Evolutionary conservation across 768 basidiomycete species (phyloP).

Genomic region (Tricholoma saponaceum): DNA sequence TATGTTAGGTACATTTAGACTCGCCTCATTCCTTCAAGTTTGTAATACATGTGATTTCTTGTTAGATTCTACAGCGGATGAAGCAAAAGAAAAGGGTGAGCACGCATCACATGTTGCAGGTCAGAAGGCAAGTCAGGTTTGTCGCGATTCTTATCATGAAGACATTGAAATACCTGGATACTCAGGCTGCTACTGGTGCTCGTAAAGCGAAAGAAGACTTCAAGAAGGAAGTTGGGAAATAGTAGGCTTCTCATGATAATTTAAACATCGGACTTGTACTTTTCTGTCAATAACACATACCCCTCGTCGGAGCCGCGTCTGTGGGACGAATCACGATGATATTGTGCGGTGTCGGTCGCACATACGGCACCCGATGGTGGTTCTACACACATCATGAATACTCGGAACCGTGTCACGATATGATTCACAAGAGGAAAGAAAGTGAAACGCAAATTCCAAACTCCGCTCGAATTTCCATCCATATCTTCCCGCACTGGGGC

Average conservation of each 20-base stretch:
- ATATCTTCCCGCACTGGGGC: slow-evolving; percentile 7
- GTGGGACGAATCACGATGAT: no score
- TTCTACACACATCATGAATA: no score
- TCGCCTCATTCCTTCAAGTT: neutral
- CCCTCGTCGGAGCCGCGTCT: neutral
- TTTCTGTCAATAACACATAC: neutral
- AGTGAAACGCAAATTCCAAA: slow-evolving; percentile 7
- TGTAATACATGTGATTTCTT: neutral
- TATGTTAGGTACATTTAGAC: slow-evolving; percentile 30
- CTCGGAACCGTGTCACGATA: neutral
- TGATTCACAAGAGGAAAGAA: neutral
- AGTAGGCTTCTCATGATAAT: neutral
- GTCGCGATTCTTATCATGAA: neutral
- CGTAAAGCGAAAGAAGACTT: slow-evolving; percentile 32
- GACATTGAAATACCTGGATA: neutral
- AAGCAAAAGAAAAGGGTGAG: slow-evolving; percentile 33
- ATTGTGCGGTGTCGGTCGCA: no score
- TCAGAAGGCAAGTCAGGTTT: slow-evolving; percentile 38
- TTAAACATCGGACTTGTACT: neutral
- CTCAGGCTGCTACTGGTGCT: slow-evolving; percentile 29
- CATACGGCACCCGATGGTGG: neutral
- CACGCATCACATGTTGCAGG: slow-evolving; percentile 26
- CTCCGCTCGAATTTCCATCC: slow-evolving; percentile 14
- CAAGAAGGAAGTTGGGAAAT: slow-evolving; percentile 26
- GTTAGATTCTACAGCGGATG: slow-evolving; percentile 29